Base-by-base conservation (phyloP, 208 protist species). In the Porcisia hertigi region DNA sequence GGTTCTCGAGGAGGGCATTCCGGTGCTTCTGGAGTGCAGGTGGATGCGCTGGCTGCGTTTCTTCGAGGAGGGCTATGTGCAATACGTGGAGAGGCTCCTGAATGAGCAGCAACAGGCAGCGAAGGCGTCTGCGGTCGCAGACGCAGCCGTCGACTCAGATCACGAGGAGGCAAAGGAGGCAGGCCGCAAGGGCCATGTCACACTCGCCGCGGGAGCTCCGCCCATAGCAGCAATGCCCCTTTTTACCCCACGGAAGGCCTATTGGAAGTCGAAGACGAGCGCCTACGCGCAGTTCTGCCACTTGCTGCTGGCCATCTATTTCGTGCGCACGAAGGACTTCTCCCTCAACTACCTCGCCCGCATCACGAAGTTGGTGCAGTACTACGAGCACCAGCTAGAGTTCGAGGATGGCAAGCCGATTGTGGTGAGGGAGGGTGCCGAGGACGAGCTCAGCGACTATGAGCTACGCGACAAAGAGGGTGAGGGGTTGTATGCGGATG, bases 321-420 rank as follows among this genome's bases (percentile, higher is more conserved):
- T 87, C 49, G 71, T 85, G 49, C 81, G 82, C 53, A 79, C 76
- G 8, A 75, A 73, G 57, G 80, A 86, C 73, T 73, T 79, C 69
- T 85, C 81, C 52, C 76, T 83, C 34, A 89, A 89, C 76, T 84
- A 89, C 80, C 70, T 76, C 36, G 85, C 85, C 30, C 85, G 85
- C 9, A 78, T 89, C 30, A 69, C 79, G 67, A 85, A 83, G 76
- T 73, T 89, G 18, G 76, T 87, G 73, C 79, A 83, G 70, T 80
- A 80, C 81, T 88, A 78, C 71, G 53, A 75, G 34, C 80, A 74
- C 43, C 75, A 84, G 64, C 71, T 84, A 12, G 71, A 77, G 30
- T 59, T 18, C 7, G 59, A 64, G 59, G 75, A 80, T 9, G 74
- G 80, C 8, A 65, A 64, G 45, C 75, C 80, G 41, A 79, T 84